Evolutionary conservation across 2,329 filamentous ascomycete species (phyloP).

Genomic region (Knoxdaviesia capensis): DNA sequence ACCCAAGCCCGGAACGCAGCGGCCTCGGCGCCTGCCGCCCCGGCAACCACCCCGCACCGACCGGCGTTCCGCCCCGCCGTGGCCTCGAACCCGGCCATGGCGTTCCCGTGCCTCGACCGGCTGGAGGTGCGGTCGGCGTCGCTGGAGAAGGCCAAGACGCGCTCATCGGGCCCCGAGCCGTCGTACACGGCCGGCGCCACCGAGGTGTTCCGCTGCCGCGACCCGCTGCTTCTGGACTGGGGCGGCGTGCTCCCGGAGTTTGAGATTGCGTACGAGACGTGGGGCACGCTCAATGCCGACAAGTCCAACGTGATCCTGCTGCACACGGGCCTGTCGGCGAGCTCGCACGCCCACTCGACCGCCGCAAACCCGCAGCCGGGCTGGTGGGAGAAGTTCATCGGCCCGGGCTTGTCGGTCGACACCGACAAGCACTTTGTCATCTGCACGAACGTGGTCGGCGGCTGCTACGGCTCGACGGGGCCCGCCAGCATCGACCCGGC

Average conservation of each 20-base stretch:
- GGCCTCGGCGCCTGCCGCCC: constrained; percentile 1
- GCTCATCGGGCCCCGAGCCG: constrained; percentile 68
- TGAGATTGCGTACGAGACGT: constrained; percentile 81
- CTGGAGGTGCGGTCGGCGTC: constrained; percentile 59
- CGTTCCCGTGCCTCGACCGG: constrained; percentile 78
- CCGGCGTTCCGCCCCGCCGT: constrained; percentile 4
- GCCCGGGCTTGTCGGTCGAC: constrained; percentile 64
- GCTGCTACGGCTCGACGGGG: constrained; percentile 89
- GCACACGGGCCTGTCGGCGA: constrained; percentile 90
- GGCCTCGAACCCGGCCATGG: constrained; percentile 65
- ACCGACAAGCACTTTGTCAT: constrained; percentile 85
- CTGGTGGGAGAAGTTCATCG: constrained; percentile 99
- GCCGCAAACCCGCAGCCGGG: constrained; percentile 66
- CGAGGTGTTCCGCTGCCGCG: constrained; percentile 49
- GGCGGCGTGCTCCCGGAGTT: constrained; percentile 81
- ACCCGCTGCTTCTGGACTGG: constrained; percentile 77
- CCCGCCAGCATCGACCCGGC: constrained; percentile 75
- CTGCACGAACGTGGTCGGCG: constrained; percentile 90
- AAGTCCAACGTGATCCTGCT: constrained; percentile 78
- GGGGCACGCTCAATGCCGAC: constrained; percentile 63
- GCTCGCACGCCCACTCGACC: constrained; percentile 92
- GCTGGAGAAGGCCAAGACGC: constrained; percentile 30
- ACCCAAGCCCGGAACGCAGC: neutral
- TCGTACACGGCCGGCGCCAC: constrained; percentile 86
- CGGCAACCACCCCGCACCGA: neutral